Percentiles rank a stretch among this genome's conserved stretches.
Evolutionary conservation across 768 basidiomycete genomes (phyloP).

Genomic region (Mycena galopus): DNA sequence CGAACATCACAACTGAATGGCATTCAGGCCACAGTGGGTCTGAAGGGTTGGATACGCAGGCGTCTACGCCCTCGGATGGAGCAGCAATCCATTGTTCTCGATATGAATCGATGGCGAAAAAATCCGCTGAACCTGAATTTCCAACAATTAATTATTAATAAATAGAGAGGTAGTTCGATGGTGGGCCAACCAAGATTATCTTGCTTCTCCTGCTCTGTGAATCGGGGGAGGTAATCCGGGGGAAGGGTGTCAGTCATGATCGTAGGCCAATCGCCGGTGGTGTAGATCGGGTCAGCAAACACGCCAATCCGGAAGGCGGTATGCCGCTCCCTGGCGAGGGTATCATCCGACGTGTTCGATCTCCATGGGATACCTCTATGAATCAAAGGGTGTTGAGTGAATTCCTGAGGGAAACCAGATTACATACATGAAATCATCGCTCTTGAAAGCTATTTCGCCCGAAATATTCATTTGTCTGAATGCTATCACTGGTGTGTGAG

Average conservation of each 20-base stretch:
- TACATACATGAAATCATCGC: constrained; percentile 62
- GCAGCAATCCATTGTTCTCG: constrained; percentile 56
- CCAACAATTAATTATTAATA: neutral
- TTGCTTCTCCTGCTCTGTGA: constrained; percentile 60
- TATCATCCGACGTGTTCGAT: constrained; percentile 58
- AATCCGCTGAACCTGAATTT: constrained; percentile 60
- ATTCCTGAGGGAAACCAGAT: too few relatives aligned
- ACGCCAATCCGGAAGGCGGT: constrained; percentile 64
- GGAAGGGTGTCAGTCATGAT: constrained; percentile 63
- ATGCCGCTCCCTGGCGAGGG: constrained; percentile 61
- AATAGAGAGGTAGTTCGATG: neutral
- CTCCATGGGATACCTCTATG: constrained; percentile 62
- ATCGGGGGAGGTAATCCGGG: constrained; percentile 59
- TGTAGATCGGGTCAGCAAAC: constrained; percentile 65
- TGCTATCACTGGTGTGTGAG: constrained; percentile 39
- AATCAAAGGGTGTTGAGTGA: neutral
- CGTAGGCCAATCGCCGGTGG: constrained; percentile 65
- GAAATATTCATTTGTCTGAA: constrained; percentile 62
- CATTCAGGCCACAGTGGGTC: constrained; percentile 68
- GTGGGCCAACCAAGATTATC: constrained; percentile 53
- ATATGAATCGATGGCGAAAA: constrained; percentile 66
- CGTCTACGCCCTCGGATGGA: constrained; percentile 57
- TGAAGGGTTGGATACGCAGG: constrained; percentile 57
- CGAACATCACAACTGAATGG: constrained; percentile 53
- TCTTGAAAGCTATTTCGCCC: constrained; percentile 69